Percentiles rank a stretch among this genome's conserved stretches.
Evolutionary conservation across 106 monocot species (phyloP).

Genomic region (Acorus gramineus): DNA sequence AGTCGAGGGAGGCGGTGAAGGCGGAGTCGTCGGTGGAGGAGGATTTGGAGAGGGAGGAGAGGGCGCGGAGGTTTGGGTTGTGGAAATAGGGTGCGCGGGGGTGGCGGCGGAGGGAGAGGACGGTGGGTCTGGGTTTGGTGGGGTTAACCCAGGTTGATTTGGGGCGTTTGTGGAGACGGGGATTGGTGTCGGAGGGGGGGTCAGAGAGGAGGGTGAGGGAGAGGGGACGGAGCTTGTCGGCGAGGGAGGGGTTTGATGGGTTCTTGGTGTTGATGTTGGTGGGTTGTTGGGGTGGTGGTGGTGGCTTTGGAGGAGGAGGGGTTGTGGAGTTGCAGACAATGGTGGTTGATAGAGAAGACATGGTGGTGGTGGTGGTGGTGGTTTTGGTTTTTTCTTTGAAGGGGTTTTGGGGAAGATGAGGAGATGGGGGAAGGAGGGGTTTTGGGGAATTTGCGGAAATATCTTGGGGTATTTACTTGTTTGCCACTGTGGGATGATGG

Average conservation of each 20-base stretch:
- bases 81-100: slow-evolving; percentile 12
- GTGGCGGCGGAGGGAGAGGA: slow-evolving; percentile 69
- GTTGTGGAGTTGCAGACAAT: slow-evolving; percentile 23
- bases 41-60: slow-evolving; percentile 20
- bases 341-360: slow-evolving; percentile 7
- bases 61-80: slow-evolving; percentile 16
- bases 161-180: slow-evolving; percentile 14
- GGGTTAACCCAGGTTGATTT: slow-evolving; percentile 88
- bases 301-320: slow-evolving; percentile 1
- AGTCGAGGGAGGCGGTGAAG: slow-evolving; percentile 18
- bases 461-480: background rate
- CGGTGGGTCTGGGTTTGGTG: slow-evolving; percentile 50
- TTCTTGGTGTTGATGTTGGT: background rate
- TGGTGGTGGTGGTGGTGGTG: slow-evolving; percentile 3
- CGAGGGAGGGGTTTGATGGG: slow-evolving; percentile 20
- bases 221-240: slow-evolving; percentile 70
- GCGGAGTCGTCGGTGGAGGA: slow-evolving; percentile 16
- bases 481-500: background rate
- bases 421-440: slow-evolving; percentile 1
- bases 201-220: slow-evolving; percentile 58
- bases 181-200: background rate
- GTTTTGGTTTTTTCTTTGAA: background rate
- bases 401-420: slow-evolving; percentile 5
- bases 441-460: background rate
- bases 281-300: background rate